Conservation (phyloP, 768 basidiomycete species). For the Rhodotorula diobovata region DNA sequence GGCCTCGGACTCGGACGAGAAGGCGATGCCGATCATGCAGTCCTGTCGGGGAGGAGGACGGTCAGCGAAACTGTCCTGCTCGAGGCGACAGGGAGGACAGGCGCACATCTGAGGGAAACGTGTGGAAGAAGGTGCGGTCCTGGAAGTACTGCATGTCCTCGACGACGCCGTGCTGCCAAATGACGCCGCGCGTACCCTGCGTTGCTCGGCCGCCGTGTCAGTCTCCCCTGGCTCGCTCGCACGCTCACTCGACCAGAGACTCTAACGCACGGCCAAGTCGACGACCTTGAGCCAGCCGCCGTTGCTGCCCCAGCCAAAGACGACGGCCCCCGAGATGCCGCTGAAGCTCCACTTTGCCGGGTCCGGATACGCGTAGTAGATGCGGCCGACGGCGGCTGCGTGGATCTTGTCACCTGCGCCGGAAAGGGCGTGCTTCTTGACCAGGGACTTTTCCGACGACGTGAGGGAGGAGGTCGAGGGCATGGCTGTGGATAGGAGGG, state of each 20-base stretch:
- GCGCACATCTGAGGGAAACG: constrained; percentile 86
- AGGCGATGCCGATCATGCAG: constrained; percentile 87
- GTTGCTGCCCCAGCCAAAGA: constrained; percentile 61
- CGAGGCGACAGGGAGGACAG: neutral
- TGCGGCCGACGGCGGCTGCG: constrained; percentile 69
- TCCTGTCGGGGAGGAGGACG: constrained; percentile 53
- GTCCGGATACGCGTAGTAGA: constrained; percentile 83
- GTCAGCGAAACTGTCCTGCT: neutral
- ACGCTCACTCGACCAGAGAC: neutral
- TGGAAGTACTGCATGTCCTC: constrained; percentile 71
- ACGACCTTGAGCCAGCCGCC: constrained; percentile 68
- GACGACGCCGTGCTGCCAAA: constrained; percentile 92
- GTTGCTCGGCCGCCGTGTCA: constrained; percentile 35
- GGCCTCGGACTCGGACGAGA: constrained; percentile 79
- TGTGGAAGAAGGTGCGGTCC: constrained; percentile 86
- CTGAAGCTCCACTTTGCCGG: constrained; percentile 76
- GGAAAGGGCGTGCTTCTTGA: constrained; percentile 58
- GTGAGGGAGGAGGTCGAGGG: constrained; percentile 67
- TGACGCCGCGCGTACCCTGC: constrained; percentile 69
- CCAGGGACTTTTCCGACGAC: constrained; percentile 68
- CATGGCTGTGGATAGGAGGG: constrained; percentile 51
- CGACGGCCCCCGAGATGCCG: constrained; percentile 80
- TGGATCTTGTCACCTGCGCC: constrained; percentile 56
- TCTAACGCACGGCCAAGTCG: constrained; percentile 56
- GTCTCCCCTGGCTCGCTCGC: neutral